Base-by-base conservation (phyloP, 768 basidiomycete species). In the Trametes meyenii region DNA sequence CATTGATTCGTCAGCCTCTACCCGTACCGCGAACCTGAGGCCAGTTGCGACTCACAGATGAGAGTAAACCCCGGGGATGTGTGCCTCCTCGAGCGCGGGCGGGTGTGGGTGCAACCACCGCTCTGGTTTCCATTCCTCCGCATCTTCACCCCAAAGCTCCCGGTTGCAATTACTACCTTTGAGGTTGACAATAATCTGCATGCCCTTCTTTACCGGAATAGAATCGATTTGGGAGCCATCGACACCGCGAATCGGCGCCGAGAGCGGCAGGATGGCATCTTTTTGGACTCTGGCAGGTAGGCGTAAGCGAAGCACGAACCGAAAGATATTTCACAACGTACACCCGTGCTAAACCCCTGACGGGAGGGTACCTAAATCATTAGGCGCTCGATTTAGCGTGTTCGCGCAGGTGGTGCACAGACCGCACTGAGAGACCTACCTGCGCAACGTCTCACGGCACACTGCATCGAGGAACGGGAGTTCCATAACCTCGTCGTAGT, bases 381-480 rank as follows among this genome's bases (percentile, higher is more conserved):
- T 8, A n/a, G n/a, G n/a, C n/a, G n/a, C n/a, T n/a, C n/a, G n/a
- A n/a, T n/a, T n/a, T n/a, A n/a, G n/a, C n/a, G n/a, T n/a, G n/a
- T n/a, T n/a, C n/a, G n/a, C n/a, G n/a, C n/a, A n/a, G n/a, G n/a
- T n/a, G n/a, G n/a, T n/a, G n/a, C n/a, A n/a, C n/a, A n/a, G n/a
- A n/a, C n/a, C 6, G 24, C 11, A 16, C 48, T 19, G 3, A 50
- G 29, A 19, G 48, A 1, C 87, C 79, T 59, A 50, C 48, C 24
- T 12, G 2, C 48, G 24, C 0, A 88, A 69, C 0, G 79, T 82
- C 71, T 89, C 88, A 4, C 83, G 80, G 6, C 87, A 78, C 3
- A 88, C 80, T 8, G 78, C 79, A 61, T 90, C 90, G n/a, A 92
- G 82, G 66, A 87, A 89, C 0, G 86, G 81, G 3, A 93, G 55